Evolutionary conservation across 2,329 filamentous ascomycete genomes (phyloP), one percentile per base, ranked within the genome.

Genomic region (Teratosphaeria zuluensis): DNA sequence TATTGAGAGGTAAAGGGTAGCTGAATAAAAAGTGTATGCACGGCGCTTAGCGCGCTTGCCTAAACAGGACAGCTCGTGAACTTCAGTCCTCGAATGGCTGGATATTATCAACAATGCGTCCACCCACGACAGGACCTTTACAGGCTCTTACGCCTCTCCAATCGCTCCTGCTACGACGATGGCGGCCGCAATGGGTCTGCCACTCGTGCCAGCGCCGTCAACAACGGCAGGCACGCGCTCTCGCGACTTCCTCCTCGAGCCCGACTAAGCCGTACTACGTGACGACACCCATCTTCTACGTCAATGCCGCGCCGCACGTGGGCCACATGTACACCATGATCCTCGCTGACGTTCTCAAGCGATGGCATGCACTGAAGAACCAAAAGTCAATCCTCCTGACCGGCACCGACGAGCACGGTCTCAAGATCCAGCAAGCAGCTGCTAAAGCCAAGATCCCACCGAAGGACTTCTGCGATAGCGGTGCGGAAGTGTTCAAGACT

Each of bases 251-350:
- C 11, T 16, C 52, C 14, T 21, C 59, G 21, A 97, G n/a, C 42
- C 16, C 42, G 42, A 48, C 42, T 19, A 48, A 97, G 77, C 91
- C 92, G 8, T 96, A 87, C 78, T 99, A 97, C 78, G 81, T 96
- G 68, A 97, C 94, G 4, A 95, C 91, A 8, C 94, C 94, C 2
- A 99, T 99, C 59, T 99, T 97, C 78, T 99, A 99, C 75, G 94
- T 99, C 77, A 99, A 99, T 82, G 90, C 92, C 58, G 91, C 90
- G 53, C 94, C 94, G 55, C 94, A 99, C 77, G 84, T 97, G 63
- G 94, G 94, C 52, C 94, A 99, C 74, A 80, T 99, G 61, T 97
- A 96, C 73, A 90, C 88, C 51, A 92, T 97, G 84, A 81, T 97
- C 67, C 81, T 99, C 52, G 81, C 90, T 63, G 94, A 99, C 74